phyloP scores from a whole-genome alignment of 1,284 basidiomycete genomes.

The Flammula alnicola region DNA sequence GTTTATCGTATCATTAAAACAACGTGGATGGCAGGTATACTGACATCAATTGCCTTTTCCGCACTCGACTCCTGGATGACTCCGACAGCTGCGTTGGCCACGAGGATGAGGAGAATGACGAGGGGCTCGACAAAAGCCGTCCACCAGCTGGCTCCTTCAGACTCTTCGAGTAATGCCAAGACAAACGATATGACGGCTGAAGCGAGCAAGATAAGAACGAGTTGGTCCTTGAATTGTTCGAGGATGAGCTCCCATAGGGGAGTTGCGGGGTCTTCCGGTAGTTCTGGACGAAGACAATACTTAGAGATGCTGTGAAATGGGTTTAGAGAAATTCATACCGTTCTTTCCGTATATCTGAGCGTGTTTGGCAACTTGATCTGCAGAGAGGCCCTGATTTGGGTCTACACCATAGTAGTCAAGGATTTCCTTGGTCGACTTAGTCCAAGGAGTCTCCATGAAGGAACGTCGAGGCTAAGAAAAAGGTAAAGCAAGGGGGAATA shows the following conservation, averaged over 20 bases:
- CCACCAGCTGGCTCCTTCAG: conserved; percentile 66
- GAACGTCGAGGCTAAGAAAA: conserved; percentile 29
- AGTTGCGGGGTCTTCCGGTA: conserved; percentile 89
- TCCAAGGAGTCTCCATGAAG: conserved; percentile 76
- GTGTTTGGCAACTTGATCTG: conserved; percentile 70
- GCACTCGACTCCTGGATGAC: conserved; percentile 95
- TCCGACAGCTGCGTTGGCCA: conserved; percentile 93
- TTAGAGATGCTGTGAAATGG: conserved; percentile 8
- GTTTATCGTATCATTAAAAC: conserved; percentile 15
- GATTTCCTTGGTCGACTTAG: conserved; percentile 62
- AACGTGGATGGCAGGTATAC: conserved; percentile 35
- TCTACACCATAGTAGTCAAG: conserved; percentile 71
- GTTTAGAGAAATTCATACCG: conserved; percentile 50
- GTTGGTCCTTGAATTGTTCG: conserved; percentile 97
- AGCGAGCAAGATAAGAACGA: conserved; percentile 91
- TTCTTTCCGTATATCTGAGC: conserved; percentile 85
- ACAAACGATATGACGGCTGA: conserved; percentile 92
- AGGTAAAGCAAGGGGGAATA: conserved; percentile 27
- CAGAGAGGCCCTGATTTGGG: conserved; percentile 56
- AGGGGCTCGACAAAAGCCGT: conserved; percentile 91
- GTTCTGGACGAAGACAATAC: conserved; percentile 51
- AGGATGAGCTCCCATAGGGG: conserved; percentile 94
- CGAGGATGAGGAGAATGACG: conserved; percentile 91
- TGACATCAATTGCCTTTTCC: conserved; percentile 92
- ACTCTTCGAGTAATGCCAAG: conserved; percentile 83